A percentile compares a stretch with the other conserved stretches of the same genome.
phyloP scores from a whole-genome alignment of 352 stramenopile genomes.

The Pythium myriotylum region DNA sequence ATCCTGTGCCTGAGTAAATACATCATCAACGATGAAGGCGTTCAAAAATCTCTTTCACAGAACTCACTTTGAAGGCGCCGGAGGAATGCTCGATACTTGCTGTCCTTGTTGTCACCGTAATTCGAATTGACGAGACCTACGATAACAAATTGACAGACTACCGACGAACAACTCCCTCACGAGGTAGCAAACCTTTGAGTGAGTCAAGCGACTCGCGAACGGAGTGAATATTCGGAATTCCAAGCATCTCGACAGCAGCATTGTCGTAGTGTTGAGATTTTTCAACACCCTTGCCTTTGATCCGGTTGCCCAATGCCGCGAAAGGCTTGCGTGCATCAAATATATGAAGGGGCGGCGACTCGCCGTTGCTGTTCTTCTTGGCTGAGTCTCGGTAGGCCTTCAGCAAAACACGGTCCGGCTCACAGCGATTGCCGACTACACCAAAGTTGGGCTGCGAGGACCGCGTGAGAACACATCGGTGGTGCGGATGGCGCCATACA shows the following conservation, averaged over 20 bases:
- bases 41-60: no score
- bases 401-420: slow-evolving; percentile 89
- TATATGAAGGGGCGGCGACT: slow-evolving; percentile 74
- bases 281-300: slow-evolving; percentile 91
- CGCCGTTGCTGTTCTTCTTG: slow-evolving; percentile 65
- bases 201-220: slow-evolving; percentile 94
- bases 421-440: slow-evolving; percentile 92
- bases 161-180: no score
- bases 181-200: slow-evolving; percentile 53
- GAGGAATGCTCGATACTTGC: no score
- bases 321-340: slow-evolving; percentile 79
- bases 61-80: no score
- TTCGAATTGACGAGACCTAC: no score
- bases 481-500: slow-evolving; percentile 88
- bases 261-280: slow-evolving; percentile 96
- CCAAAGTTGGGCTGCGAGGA: slow-evolving; percentile 95
- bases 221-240: slow-evolving; percentile 98
- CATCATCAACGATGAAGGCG: no score
- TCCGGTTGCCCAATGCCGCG: slow-evolving; percentile 70
- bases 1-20: slow-evolving; percentile 84
- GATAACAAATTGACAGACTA: no score
- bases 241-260: slow-evolving; percentile 95
- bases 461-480: slow-evolving; percentile 92
- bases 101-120: no score
- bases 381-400: slow-evolving; percentile 79